Evolutionary conservation across 371 early-diverging fungal species (phyloP), one percentile per base, ranked within the genome.

Genomic region (Blakeslea trispora): DNA sequence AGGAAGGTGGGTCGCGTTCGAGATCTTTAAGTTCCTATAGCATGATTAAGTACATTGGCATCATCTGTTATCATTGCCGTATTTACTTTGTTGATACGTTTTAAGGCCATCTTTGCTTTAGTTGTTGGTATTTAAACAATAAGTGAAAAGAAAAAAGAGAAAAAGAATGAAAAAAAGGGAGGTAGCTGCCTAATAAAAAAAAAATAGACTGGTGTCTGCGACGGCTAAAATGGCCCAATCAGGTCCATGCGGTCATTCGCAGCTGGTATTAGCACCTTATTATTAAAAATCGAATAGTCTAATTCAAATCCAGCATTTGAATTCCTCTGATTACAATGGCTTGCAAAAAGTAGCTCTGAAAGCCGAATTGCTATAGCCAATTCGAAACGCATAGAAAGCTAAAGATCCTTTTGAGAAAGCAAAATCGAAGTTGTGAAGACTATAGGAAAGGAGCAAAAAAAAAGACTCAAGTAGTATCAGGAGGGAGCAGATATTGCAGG

Each of bases 1-100:
- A 91, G 35, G 93, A 90, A 55, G 95, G 95, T 44, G 95, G 98
- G 83, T 97, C 98, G 70, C 92, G 87, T 61, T 89, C 92, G 74
- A 97, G 89, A 80, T 96, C 97, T 83, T 83, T 84, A 75, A 96
- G 80, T 86, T 97, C 97, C 95, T 96, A 76, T 54, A 53, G 41
- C 17, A 13, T 34, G 40, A 8, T n/a, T 24, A 15, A 18, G 31
- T 22, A 54, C 10, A 21, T n/a, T 18, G 0, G 0, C 18, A 22
- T 3, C 28, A 2, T 11, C 23, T 24, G 9, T 35, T 14, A 39
- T 22, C 14, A 4, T 31, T 8, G 15, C 22, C 31, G 22, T 28
- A 34, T 37, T 55, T 61, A 61, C 61, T 50, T 61, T 55, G 50
- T 50, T 55, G 24, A 61, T 61, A 49, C 61, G 61, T 50, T 55